Conservation (phyloP, 2,329 filamentous ascomycete genomes). For the Scytalidium lignicola region DNA sequence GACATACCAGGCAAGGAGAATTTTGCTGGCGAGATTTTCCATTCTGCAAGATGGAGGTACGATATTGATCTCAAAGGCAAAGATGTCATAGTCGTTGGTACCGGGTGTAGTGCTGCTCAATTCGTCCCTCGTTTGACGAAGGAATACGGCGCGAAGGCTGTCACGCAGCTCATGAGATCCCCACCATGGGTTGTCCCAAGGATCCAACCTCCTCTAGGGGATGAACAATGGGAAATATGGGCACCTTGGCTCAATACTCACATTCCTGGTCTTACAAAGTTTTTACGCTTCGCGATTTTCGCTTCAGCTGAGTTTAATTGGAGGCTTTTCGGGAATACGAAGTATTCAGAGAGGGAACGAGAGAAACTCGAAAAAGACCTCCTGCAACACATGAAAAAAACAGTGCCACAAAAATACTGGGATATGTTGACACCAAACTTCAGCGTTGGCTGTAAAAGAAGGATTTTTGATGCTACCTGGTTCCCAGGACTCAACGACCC, state of each 20-base stretch:
- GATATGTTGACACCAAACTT: slow-evolving; percentile 54
- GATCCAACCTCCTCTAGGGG: slow-evolving; percentile 28
- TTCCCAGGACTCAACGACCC: slow-evolving; percentile 41
- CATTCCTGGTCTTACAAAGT: slow-evolving; percentile 41
- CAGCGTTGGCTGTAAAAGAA: slow-evolving; percentile 50
- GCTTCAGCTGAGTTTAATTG: slow-evolving; percentile 37
- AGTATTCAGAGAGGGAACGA: slow-evolving; percentile 34
- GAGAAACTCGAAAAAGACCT: slow-evolving; percentile 35
- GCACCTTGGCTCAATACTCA: slow-evolving; percentile 37
- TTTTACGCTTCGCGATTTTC: slow-evolving; percentile 37
- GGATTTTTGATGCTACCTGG: slow-evolving; percentile 50
- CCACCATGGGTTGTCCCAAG: slow-evolving; percentile 50
- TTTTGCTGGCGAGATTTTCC: slow-evolving; percentile 51
- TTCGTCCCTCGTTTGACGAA: slow-evolving; percentile 46
- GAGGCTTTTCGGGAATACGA: slow-evolving; percentile 39
- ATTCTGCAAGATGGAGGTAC: slow-evolving; percentile 53
- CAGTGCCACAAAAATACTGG: slow-evolving; percentile 50
- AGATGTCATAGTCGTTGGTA: slow-evolving; percentile 52
- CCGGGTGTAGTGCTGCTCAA: slow-evolving; percentile 53
- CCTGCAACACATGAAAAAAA: slow-evolving; percentile 40
- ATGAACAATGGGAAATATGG: slow-evolving; percentile 41
- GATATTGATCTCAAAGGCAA: slow-evolving; percentile 47
- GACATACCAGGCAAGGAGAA: slow-evolving; percentile 45
- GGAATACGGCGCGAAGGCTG: slow-evolving; percentile 40
- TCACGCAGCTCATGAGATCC: slow-evolving; percentile 55